These are phyloP conservation scores for maize (Zea mays) DNA, from an alignment of 176 grass and related monocot species.

Conservation along the genomic window DNA sequence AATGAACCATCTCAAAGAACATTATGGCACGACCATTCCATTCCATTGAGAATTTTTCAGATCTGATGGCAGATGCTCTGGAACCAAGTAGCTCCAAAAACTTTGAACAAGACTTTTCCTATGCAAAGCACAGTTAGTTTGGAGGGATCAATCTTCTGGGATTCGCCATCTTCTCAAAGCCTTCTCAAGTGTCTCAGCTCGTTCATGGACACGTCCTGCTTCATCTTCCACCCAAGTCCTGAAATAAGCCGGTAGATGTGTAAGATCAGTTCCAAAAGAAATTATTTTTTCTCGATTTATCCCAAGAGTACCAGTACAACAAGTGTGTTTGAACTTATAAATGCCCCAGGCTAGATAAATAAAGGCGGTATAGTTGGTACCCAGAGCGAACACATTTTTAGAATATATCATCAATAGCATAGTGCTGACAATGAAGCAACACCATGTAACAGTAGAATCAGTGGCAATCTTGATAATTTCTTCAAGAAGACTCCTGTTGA, in stretches of 20 bases:
- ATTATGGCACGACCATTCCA: not conserved
- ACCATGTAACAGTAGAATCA: not conserved
- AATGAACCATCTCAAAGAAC: not conserved
- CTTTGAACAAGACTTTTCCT: not conserved
- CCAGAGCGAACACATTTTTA: too few species aligned
- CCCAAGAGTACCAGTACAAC: too few species aligned
- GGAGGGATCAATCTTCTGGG: slow-evolving; percentile 21
- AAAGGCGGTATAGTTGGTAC: not conserved
- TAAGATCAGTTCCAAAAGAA: not conserved
- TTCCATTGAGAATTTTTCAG: not conserved
- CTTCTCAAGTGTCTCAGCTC: slow-evolving; percentile 44
- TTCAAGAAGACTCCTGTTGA: not conserved
- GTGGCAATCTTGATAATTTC: not conserved
- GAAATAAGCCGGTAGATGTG: not conserved
- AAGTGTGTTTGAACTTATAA: too few species aligned
- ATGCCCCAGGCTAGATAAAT: not conserved
- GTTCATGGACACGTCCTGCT: slow-evolving; percentile 36
- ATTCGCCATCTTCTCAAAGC: slow-evolving; percentile 66
- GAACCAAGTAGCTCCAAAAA: not conserved
- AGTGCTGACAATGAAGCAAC: not conserved
- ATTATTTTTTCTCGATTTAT: not conserved
- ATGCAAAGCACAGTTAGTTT: slow-evolving; percentile 12
- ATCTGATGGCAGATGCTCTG: not conserved
- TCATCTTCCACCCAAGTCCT: slow-evolving; percentile 79
- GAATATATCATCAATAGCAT: not conserved